Base-by-base conservation (phyloP, 805 yeast species). In the Clavispora phyllophila region DNA sequence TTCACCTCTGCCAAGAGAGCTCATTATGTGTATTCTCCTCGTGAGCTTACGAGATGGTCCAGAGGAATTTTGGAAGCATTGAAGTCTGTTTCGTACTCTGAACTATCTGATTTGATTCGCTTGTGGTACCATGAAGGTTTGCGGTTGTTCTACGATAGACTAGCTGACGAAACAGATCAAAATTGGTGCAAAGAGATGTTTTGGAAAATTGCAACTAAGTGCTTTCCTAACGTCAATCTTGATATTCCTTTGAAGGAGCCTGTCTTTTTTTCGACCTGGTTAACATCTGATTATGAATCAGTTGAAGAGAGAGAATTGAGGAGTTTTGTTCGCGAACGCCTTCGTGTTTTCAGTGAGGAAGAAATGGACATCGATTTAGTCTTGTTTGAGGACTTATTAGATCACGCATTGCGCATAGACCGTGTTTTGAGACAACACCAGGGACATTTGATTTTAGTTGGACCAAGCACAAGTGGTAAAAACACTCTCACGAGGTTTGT, bases 11-110 rank as follows among this genome's bases (percentile, higher is more conserved):
- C 44, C 0, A 45, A 51, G 0, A 78, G 72, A 24, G 64, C 76
- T 1, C 91, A 86, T 55, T 87, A 88, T 53, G 66, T 87, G 0
- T 84, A 83, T 56, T 82, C 95, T 18, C 98, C 98, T 0, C 79
- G 98, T 59, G 98, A 90, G 58, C 70, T 90, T 12, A 88, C 97
- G 0, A 68, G 98, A 44, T 87, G 96, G 95, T 70, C 79, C 1
- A 72, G 84, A 44, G 95, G 96, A n/a, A 61, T 90, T 1, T 71
- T 78, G 36, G 76, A 73, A 27, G 78, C 81, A 0, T 52, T 76
- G 25, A 60, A 53, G 41, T 66, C 62, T 8, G 59, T 61, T 3
- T 70, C 66, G 1, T 56, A 63, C 12, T 48, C 70, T 7, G 48
- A 55, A 7, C 45, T 61, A 0, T 54, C 64, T 4, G 73, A 70